Evolutionary conservation across 73 alveolate genomes (phyloP).

Genomic region (Blepharisma stoltei): DNA sequence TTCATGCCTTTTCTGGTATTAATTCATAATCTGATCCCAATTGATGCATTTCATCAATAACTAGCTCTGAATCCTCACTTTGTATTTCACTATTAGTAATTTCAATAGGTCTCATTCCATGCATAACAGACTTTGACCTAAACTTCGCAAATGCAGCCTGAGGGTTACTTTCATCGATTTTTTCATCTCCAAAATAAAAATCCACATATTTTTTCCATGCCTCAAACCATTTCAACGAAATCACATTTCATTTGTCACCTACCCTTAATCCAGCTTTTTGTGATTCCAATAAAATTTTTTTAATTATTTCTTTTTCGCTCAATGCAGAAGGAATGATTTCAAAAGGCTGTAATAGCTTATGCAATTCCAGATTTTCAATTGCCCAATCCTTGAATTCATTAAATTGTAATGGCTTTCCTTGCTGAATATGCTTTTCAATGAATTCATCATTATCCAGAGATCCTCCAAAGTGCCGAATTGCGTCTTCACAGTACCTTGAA

Average conservation of each 20-base stretch:
- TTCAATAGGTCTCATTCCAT: background rate
- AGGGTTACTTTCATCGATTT: background rate
- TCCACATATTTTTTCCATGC: slow-evolving; percentile 10
- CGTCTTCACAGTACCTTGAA: no score
- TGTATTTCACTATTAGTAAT: slow-evolving; percentile 20
- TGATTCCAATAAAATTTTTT: slow-evolving; percentile 32
- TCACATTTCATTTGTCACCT: slow-evolving; percentile 6
- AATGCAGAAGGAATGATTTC: slow-evolving; percentile 67
- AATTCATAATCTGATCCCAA: slow-evolving; percentile 43
- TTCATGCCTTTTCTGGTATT: slow-evolving; percentile 75
- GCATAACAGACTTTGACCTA: background rate
- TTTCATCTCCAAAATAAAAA: background rate
- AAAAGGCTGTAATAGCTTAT: slow-evolving; percentile 35
- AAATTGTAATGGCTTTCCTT: slow-evolving; percentile 32
- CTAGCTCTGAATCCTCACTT: background rate
- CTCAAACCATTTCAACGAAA: background rate
- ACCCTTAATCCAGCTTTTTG: background rate
- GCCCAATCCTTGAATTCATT: slow-evolving; percentile 47
- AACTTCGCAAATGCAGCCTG: background rate
- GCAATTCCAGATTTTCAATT: slow-evolving; percentile 42
- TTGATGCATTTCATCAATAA: background rate
- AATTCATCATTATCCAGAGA: no score
- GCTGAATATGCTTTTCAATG: slow-evolving; percentile 5
- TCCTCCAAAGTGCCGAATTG: no score
- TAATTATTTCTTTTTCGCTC: slow-evolving; percentile 52